Conservation (phyloP, 2,329 filamentous ascomycete genomes). For the Pseudocercospora fijiensis region DNA sequence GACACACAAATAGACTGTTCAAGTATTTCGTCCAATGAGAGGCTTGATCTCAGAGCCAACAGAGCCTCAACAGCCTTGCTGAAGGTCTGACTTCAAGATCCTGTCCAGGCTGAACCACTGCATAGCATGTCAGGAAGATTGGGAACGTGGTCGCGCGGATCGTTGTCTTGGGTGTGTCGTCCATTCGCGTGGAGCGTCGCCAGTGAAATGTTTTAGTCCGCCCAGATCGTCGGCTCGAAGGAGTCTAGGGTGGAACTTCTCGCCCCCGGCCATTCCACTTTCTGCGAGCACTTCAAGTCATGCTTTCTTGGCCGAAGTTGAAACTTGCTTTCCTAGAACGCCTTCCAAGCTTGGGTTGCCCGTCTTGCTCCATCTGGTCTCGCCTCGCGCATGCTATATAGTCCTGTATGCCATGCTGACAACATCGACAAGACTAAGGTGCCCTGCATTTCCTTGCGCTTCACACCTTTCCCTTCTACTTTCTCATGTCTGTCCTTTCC, state of each 20-base stretch:
- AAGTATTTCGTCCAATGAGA: slow-evolving; percentile 2
- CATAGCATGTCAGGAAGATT: neutral
- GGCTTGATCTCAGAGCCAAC: neutral
- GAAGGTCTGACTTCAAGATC: neutral
- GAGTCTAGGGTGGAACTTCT: neutral
- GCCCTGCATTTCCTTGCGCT: slow-evolving; percentile 15
- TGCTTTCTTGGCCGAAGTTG: slow-evolving; percentile 12
- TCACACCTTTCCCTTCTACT: neutral
- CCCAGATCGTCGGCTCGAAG: slow-evolving; percentile 2
- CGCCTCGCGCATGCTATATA: slow-evolving; percentile 15
- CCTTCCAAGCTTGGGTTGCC: slow-evolving; percentile 10
- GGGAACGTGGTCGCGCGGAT: neutral
- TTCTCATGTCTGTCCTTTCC: neutral
- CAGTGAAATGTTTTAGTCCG: neutral
- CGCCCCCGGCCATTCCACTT: slow-evolving; percentile 2
- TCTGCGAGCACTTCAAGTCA: slow-evolving; percentile 5
- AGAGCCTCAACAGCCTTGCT: slow-evolving; percentile 1
- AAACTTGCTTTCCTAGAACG: slow-evolving; percentile 14
- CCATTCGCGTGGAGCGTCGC: neutral
- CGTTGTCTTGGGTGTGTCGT: neutral
- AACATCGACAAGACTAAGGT: slow-evolving; percentile 13
- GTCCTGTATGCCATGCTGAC: slow-evolving; percentile 18
- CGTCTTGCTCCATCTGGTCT: slow-evolving; percentile 13
- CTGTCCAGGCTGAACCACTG: slow-evolving; percentile 1
- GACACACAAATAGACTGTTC: neutral